Conservation (phyloP, 305 asterid species). For the Salvia sclarea region DNA sequence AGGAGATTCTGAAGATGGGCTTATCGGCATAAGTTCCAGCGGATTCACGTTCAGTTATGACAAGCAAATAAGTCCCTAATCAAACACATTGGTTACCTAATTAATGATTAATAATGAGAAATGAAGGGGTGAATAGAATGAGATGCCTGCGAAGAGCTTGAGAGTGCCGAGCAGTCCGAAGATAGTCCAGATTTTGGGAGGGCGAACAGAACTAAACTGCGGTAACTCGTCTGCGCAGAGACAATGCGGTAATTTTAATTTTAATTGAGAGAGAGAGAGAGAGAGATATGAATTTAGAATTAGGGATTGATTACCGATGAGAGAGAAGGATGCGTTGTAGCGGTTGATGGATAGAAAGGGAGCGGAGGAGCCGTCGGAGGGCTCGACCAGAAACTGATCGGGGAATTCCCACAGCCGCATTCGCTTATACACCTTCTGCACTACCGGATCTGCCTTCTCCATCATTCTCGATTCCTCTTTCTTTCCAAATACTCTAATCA, state of each 20-base stretch:
- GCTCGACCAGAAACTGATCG: conserved; percentile 78
- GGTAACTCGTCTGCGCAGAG: conserved; percentile 67
- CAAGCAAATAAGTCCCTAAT: conserved; percentile 75
- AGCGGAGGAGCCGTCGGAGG: conserved; percentile 79
- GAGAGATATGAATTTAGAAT: not conserved
- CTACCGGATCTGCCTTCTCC: conserved; percentile 75
- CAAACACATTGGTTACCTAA: too few relatives aligned
- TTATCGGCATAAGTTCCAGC: conserved; percentile 72
- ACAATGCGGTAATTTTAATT: too few relatives aligned
- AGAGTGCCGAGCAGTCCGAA: conserved; percentile 83
- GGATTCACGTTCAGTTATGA: conserved; percentile 74
- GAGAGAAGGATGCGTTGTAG: conserved; percentile 63
- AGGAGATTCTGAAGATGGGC: conserved; percentile 73
- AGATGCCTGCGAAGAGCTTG: conserved; percentile 78
- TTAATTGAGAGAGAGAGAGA: not conserved
- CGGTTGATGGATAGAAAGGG: conserved; percentile 69
- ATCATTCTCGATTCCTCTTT: conserved; percentile 41
- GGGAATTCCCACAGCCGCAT: conserved; percentile 95
- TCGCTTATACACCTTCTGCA: conserved; percentile 67
- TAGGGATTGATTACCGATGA: conserved; percentile 49
- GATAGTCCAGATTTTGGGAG: conserved; percentile 65
- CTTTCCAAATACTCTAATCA: too few relatives aligned
- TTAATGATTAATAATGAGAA: too few relatives aligned
- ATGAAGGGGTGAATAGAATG: too few relatives aligned
- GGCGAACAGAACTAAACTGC: conserved; percentile 51